Base-by-base conservation (phyloP, 2,329 filamentous ascomycete genomes). In the Allantophomopsis lycopodina region DNA sequence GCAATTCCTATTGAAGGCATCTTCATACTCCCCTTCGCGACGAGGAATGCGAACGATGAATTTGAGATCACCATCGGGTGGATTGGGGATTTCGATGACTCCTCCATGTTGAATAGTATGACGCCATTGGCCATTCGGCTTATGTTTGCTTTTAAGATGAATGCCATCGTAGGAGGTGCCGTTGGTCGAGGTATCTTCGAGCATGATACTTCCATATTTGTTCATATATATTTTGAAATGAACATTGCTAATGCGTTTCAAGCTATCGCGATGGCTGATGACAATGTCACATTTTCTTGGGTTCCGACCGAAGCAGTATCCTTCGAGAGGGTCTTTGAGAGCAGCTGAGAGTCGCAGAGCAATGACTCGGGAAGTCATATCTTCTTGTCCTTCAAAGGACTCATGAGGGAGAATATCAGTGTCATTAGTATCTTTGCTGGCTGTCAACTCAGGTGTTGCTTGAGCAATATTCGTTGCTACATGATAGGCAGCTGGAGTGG, bases 191-290 rank as follows among this genome's bases (percentile, higher is more conserved):
- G 79, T 73, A 55, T 98, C 91, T 57, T 94, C 80, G 11, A 96
- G 65, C 86, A 98, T 94, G 47, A 95, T 70, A 41, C 83, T 79
- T 20, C 83, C 85, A 46, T 84, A 76, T n/a, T 77, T 67, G 51
- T 93, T 98, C 50, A 94, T 69, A 54, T 82, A 94, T 45, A 98
- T 94, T 39, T 86, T 80, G 57, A 96, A 98, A 57, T 98, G 91
- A n/a, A 83, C 71, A 55, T 96, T 95, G 65, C 89, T 96, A 43
- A 98, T 72, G 34, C 83, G 73, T 55, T 75, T 81, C 39, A 73
- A 65, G 1, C 73, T 71, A 48, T 89, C 81, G 30, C 64, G 58
- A 36, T 85, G 75, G 50, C 72, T 71, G 36, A 88, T 61, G 42
- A 79, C 60, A 38, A 84, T 66, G 52, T 98, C 91, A 58, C 84